Conservation (phyloP, 2,329 filamentous ascomycete genomes). For the Sordariomycetes sp. region DNA sequence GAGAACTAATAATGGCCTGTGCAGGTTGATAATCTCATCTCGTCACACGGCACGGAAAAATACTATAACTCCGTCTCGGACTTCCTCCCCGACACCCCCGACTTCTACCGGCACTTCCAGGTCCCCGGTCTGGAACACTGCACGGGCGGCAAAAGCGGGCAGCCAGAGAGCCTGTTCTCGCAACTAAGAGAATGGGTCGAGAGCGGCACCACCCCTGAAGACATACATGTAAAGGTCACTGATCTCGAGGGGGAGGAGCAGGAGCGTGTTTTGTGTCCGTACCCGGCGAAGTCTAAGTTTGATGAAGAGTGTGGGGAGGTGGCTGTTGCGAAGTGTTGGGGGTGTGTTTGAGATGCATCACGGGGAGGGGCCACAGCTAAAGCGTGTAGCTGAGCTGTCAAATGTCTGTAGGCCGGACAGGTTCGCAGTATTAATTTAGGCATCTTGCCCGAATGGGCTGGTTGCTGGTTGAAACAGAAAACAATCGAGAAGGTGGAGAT, state of each 20-base stretch:
- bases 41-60: slow-evolving; percentile 17
- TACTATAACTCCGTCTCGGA: slow-evolving; percentile 19
- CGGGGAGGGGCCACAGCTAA: too few relatives aligned
- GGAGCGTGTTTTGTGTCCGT: slow-evolving; percentile 1
- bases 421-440: too few relatives aligned
- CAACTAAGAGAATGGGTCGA: slow-evolving; percentile 26
- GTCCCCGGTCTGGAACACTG: slow-evolving; percentile 43
- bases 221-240: background rate
- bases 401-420: too few relatives aligned
- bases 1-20: background rate
- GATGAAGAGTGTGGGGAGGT: background rate
- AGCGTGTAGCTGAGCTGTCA: too few relatives aligned
- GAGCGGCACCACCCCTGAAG: slow-evolving; percentile 9
- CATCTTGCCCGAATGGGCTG: too few relatives aligned
- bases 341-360: too few relatives aligned
- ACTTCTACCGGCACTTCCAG: slow-evolving; percentile 38
- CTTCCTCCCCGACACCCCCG: slow-evolving; percentile 19
- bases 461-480: too few relatives aligned
- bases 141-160: slow-evolving; percentile 13
- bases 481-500: too few relatives aligned
- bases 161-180: slow-evolving; percentile 22
- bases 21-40: slow-evolving; percentile 23
- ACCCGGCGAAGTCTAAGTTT: background rate
- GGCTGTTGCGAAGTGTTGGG: background rate
- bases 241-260: background rate